Evolutionary conservation across 202 grass and related monocot species (phyloP).

Genomic region (Carex sylvatica): DNA sequence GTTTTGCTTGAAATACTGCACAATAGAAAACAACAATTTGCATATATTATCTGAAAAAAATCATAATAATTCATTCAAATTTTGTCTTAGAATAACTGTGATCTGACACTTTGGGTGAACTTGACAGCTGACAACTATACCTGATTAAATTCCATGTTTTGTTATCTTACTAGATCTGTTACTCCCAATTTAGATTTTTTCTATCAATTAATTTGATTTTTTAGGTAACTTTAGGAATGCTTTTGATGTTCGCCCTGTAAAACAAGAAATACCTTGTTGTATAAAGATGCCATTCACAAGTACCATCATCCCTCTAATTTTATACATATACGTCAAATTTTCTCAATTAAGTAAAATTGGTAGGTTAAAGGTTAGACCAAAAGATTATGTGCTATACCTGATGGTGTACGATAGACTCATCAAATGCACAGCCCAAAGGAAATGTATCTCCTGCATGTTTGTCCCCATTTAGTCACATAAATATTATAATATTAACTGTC

Average conservation of each 20-base stretch:
- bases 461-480: neutral
- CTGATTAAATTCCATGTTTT: neutral
- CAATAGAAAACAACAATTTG: neutral
- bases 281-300: neutral
- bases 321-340: constrained; percentile 3
- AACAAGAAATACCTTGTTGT: neutral
- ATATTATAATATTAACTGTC: neutral
- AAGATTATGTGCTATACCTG: constrained; percentile 16
- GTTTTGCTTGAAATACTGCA: constrained; percentile 29
- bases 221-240: neutral
- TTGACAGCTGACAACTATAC: neutral
- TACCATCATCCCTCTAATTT: neutral
- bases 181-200: neutral
- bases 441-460: constrained; percentile 37
- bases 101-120: neutral
- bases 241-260: neutral
- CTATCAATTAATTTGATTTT: neutral
- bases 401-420: constrained; percentile 34
- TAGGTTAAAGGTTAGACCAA: neutral
- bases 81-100: neutral
- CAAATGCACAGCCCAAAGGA: constrained; percentile 44
- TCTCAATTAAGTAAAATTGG: neutral
- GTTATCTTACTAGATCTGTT: neutral
- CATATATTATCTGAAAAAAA: neutral
- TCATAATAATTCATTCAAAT: neutral